Evolutionary conservation across 805 yeast genomes (phyloP), one percentile per base, ranked within the genome.

Genomic region (Nakazawaea anatomiae): DNA sequence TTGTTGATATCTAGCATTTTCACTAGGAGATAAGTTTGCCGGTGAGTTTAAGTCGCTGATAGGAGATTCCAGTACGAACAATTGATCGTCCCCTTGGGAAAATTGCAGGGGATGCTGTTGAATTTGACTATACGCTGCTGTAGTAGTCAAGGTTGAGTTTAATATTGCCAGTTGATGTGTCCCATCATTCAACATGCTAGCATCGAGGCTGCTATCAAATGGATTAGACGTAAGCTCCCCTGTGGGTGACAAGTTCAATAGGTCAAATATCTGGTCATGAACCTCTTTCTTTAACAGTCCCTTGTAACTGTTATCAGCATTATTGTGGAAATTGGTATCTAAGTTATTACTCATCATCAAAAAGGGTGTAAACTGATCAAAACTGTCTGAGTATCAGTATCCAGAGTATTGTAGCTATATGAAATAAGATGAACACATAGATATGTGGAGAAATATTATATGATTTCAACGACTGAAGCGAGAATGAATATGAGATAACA

Each of bases 221-320:
- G 50, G 12, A 30, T 25, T 34, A 5, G 25, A 42, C 9, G 30
- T 27, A 27, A 38, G 30, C 38, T 40, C 50, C 5, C 31, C 39
- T n/a, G 51, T 44, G 9, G 51, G 51, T 4, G 51, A 47, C 8
- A 47, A 30, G 14, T 47, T 47, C 35, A 47, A 38, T 25, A 42
- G 42, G 30, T 47, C 51, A 38, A 32, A 47, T 36, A 47, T n/a
- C 41, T 32, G 45, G 1, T 47, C 45, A 14, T 38, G 38, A 2
- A 29, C 49, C 36, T 28, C 39, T 12, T 39, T 12, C 36, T 27
- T 12, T 6, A 28, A 25, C 11, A 3, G 42, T 28, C 2, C 25
- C 28, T 10, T 42, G 8, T 28, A 8, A 42, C 29, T 6, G 12
- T 18, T 18, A 18, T 18, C 25, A 18, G 14, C 34, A 42, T 40